phyloP scores from a whole-genome alignment of 768 basidiomycete species.

The Crepidotus variabilis region DNA sequence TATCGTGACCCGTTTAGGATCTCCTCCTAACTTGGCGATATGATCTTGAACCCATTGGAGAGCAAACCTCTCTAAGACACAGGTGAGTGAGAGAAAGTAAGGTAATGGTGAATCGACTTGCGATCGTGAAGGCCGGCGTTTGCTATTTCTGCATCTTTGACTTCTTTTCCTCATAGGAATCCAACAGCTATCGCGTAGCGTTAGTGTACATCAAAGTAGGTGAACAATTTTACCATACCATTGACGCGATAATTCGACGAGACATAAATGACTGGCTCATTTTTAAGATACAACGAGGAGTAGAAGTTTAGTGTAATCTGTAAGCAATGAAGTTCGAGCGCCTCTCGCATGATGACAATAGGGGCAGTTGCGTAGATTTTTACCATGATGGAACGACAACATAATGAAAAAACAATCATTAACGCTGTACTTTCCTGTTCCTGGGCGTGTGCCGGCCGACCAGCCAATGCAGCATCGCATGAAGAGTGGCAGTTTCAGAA shows the following conservation, averaged over 20 bases:
- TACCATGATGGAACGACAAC: too few relatives aligned
- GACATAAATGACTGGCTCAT: conserved; percentile 31
- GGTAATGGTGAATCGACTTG: conserved; percentile 16
- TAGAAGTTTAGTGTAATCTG: too few relatives aligned
- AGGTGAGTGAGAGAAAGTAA: too few relatives aligned
- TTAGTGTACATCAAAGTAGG: background rate
- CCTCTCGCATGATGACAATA: too few relatives aligned
- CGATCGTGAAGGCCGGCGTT: conserved; percentile 54
- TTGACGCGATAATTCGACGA: conserved; percentile 34
- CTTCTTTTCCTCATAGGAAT: conserved; percentile 38
- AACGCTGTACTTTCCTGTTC: too few relatives aligned
- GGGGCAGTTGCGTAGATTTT: too few relatives aligned
- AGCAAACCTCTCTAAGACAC: conserved; percentile 37
- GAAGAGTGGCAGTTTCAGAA: too few relatives aligned
- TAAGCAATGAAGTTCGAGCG: too few relatives aligned
- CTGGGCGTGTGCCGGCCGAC: too few relatives aligned
- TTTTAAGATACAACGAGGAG: too few relatives aligned
- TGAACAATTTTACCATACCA: conserved; percentile 20
- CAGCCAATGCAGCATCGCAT: too few relatives aligned
- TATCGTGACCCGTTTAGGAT: conserved; percentile 51
- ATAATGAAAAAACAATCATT: too few relatives aligned
- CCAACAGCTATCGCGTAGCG: conserved; percentile 25
- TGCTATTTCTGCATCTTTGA: conserved; percentile 31
- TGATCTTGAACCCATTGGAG: conserved; percentile 62
- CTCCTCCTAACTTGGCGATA: conserved; percentile 58